phyloP scores from a whole-genome alignment of 768 basidiomycete genomes.

The Floccularia luteovirens region DNA sequence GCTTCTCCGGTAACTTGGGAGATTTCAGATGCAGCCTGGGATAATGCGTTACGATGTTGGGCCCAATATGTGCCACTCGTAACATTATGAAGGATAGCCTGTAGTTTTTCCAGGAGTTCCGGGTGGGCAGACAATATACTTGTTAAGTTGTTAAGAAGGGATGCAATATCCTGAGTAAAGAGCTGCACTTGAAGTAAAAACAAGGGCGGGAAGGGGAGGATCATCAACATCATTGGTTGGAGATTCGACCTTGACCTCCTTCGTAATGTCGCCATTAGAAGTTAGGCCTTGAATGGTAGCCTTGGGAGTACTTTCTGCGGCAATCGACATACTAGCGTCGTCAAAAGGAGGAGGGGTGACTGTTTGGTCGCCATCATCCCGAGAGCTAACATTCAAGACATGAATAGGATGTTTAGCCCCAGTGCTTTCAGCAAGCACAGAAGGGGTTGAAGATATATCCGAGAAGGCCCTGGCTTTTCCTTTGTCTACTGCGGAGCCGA shows the following conservation, averaged over 20 bases:
- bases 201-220: slow-evolving; percentile 25
- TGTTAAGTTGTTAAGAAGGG: slow-evolving; percentile 48
- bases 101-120: slow-evolving; percentile 61
- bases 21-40: slow-evolving; percentile 48
- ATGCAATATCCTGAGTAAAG: slow-evolving; percentile 59
- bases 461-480: slow-evolving; percentile 41
- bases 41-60: slow-evolving; percentile 50
- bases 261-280: slow-evolving; percentile 1
- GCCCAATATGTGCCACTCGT: slow-evolving; percentile 64
- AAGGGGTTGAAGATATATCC: slow-evolving; percentile 27
- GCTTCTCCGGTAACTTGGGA: slow-evolving; percentile 36
- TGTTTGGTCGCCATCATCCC: slow-evolving; percentile 3
- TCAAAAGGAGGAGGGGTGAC: slow-evolving; percentile 5
- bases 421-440: slow-evolving; percentile 32
- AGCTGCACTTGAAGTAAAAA: slow-evolving; percentile 32
- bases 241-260: too few species aligned
- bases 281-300: slow-evolving; percentile 10
- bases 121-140: slow-evolving; percentile 57
- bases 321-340: slow-evolving; percentile 6
- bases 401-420: slow-evolving; percentile 56
- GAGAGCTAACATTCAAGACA: slow-evolving; percentile 34
- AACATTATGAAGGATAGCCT: slow-evolving; percentile 55
- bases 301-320: slow-evolving; percentile 30
- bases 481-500: slow-evolving; percentile 23
- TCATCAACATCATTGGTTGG: slow-evolving; percentile 17